Base-by-base conservation (phyloP, 805 yeast genomes). In the Candida arabinofermentans region DNA sequence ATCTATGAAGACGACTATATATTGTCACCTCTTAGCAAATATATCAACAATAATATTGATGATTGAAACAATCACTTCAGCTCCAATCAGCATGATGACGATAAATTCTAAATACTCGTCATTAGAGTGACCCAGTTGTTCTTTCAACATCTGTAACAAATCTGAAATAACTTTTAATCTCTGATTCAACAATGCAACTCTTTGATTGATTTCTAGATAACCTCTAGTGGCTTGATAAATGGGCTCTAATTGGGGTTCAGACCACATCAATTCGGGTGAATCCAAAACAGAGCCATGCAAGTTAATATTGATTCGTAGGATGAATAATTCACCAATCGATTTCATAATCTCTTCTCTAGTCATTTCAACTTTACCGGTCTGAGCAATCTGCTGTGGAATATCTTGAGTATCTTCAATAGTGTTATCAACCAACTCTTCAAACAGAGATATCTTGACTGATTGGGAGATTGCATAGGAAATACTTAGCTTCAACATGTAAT, bases 231-330 rank as follows among this genome's bases (percentile, higher is more conserved):
- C 97, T 62, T 90, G 97, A 65, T 93, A 93, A 40, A 91, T 89
- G 1, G 99, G 99, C 60, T 93, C 99, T 47, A 93, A 70, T 57
- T 90, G 96, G 2, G 99, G 99, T 61, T 93, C 98, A 0, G 97
- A 81, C 99, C 99, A 93, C 96, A 93, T 89, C 44, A 93, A 77
- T 62, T 93, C 99, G 1, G 99, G 99, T 2, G 96, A 86, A 61
- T 93, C 99, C 47, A 93, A 70, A 22, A 93, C 95, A 0, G 91
- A 83, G 0, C 93, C 93, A 66, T 86, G 93, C 41, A 86, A 66
- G 55, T 86, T 86, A 46, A 86, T 86, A 59, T 86, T 86, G 35
- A 86, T 86, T 47, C 95, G 64, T 50, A 93, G 67, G 45, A 93
- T 93, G 62, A 93, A 93, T 47, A 93, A 73, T 64, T 93, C 98